Conservation (phyloP, 2,329 filamentous ascomycete genomes). For the Diaporthe vexans region DNA sequence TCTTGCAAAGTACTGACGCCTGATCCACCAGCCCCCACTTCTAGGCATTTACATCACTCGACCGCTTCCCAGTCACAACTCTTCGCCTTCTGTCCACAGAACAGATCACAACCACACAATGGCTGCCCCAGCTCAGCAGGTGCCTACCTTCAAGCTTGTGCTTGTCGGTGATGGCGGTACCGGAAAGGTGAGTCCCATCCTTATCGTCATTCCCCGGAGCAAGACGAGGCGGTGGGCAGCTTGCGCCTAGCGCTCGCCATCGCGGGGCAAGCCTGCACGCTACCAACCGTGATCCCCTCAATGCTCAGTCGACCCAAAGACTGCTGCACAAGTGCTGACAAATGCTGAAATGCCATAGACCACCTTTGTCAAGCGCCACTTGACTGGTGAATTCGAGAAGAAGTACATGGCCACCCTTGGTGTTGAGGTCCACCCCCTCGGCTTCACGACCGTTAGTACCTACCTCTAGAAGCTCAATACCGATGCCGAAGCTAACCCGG, state of each 20-base stretch:
- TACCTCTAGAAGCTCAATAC: conserved; percentile 38
- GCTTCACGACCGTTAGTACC: conserved; percentile 92
- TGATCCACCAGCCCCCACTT: conserved; percentile 42
- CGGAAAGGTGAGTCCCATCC: conserved; percentile 84
- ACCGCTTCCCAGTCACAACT: conserved; percentile 38
- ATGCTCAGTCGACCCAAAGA: conserved; percentile 27
- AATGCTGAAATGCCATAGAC: conserved; percentile 72
- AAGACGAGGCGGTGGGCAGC: conserved; percentile 42
- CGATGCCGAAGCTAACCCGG: conserved; percentile 48
- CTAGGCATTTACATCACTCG: conserved; percentile 42
- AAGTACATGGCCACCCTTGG: conserved; percentile 99
- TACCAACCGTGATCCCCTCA: conserved; percentile 42
- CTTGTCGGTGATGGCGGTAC: conserved; percentile 99
- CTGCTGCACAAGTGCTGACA: conserved; percentile 30
- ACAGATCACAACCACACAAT: conserved; percentile 69
- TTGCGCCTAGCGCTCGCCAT: conserved; percentile 40
- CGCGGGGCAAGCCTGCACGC: conserved; percentile 33
- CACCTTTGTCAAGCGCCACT: conserved; percentile 99
- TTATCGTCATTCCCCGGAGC: conserved; percentile 23
- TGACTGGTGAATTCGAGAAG: conserved; percentile 99
- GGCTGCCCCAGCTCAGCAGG: conserved; percentile 65
- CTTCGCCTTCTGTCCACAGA: conserved; percentile 32
- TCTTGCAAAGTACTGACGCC: conserved; percentile 41
- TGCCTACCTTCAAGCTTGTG: conserved; percentile 99
- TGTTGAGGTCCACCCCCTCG: conserved; percentile 99